Evolutionary conservation across 306 rosid species (phyloP), one percentile per base, ranked within the genome.

Genomic region (Dryas drummondii): DNA sequence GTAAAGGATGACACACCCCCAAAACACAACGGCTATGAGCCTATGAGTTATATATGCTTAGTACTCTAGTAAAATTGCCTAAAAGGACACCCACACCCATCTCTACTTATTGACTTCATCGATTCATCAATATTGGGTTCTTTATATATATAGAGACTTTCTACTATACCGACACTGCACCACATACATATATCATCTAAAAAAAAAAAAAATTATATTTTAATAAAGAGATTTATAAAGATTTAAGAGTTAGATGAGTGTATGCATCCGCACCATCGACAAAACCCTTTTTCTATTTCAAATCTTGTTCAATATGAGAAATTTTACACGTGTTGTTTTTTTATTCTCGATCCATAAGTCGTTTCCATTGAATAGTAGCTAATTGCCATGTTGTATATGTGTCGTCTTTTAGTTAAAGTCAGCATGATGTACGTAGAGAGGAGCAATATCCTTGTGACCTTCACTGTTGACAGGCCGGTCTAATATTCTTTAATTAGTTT

Each of bases 1-100:
- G 57, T 26, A 72, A 26, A 58, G 68, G 27, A 59, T 72, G 68
- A 73, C 68, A 73, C 65, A 73, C 65, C n/a, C 37, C 56, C 37
- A 6, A 32, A 48, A 73, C 13, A 51, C 58, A 47, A 58, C 40
- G 59, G 58, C 22, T 22, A 22, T 22, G 22, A 22, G 22, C 22
- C 22, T 22, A 22, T 22, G 0, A 22, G 22, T 22, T 48, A 41
- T 3, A 40, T 72, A 27, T 48, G 17, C 64, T 47, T 2, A 22
- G 8, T 45, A n/a, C 68, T 42, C 4, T 8, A 45, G 5, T 65
- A 44, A 41, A 37, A 63, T 5, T 40, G 32, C 70, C 52, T 12
- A 4, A n/a, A 27, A 15, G 56, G 58, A 47, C 58, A 58, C n/a
- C 37, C 37, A 17, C 13, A 16, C 26, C 50, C 66, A 19, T 22